Conservation (phyloP, 495 filamentous ascomycete species). For the Penicillium ucsense region DNA sequence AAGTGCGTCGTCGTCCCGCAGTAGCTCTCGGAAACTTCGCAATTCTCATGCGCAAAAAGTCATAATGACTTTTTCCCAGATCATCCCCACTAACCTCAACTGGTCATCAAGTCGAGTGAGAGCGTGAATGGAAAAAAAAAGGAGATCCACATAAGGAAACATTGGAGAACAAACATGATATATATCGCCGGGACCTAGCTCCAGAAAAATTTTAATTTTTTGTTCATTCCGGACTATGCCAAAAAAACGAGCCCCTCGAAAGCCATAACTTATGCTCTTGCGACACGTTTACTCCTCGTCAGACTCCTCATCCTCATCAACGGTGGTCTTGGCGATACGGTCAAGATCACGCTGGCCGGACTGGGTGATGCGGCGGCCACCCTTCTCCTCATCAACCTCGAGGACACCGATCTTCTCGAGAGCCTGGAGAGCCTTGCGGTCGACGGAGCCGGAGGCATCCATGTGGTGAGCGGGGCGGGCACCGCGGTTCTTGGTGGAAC, state of each 20-base stretch:
- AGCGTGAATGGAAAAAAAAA: slow-evolving; percentile 10
- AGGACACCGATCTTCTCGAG: slow-evolving; percentile 98
- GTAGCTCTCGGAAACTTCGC: slow-evolving; percentile 15
- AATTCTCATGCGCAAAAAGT: slow-evolving; percentile 20
- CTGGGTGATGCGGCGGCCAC: slow-evolving; percentile 94
- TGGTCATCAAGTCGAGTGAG: slow-evolving; percentile 16
- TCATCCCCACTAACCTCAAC: slow-evolving; percentile 23
- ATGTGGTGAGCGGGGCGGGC: slow-evolving; percentile 87
- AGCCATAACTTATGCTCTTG: slow-evolving; percentile 28
- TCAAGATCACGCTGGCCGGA: slow-evolving; percentile 97
- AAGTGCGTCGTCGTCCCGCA: slow-evolving; percentile 20
- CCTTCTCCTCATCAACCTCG: slow-evolving; percentile 93
- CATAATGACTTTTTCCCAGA: neutral
- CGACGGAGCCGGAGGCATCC: slow-evolving; percentile 86
- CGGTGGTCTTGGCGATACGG: slow-evolving; percentile 57
- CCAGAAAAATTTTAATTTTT: slow-evolving; percentile 20
- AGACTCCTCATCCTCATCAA: slow-evolving; percentile 44
- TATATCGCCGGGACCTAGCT: slow-evolving; percentile 21
- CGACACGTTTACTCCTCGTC: slow-evolving; percentile 41
- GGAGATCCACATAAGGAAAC: neutral
- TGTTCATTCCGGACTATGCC: slow-evolving; percentile 19
- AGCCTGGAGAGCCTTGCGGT: slow-evolving; percentile 91
- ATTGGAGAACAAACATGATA: slow-evolving; percentile 16
- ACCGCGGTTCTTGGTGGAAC: slow-evolving; percentile 93
- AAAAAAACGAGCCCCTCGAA: slow-evolving; percentile 20